Evolutionary conservation across 2,329 filamentous ascomycete species (phyloP), one percentile per base, ranked within the genome.

Genomic region (Macroventuria anomochaeta): DNA sequence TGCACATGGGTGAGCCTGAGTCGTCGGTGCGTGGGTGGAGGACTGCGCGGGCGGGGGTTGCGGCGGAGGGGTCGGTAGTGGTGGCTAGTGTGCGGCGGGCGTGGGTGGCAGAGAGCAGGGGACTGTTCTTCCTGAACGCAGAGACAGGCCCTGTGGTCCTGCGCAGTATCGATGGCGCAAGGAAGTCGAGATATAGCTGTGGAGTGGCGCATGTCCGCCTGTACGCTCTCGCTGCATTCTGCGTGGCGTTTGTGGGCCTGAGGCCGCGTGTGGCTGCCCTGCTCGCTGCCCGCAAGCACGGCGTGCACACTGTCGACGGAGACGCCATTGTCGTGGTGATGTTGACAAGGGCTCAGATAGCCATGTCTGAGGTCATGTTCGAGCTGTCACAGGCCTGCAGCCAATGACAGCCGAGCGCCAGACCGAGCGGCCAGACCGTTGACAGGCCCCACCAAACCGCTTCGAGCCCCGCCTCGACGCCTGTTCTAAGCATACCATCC

Each of bases 11-110:
- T n/a, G 91, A 88, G 21, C 93, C 93, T 49, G 93, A 86, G 26
- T 96, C 90, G 71, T 95, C 90, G 50, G 82, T 83, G 62, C 88
- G 86, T 0, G 91, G 90, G 71, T 97, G 96, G 13, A 80, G 75
- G 49, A 82, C 79, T 32, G 65, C 59, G 39, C 58, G 68, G 6
- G 71, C 67, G 39, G 63, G 69, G 33, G 61, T 67, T 21, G 65
- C 58, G 43, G 56, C 49, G n/a, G 64, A 61, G 28, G 59, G 57
- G 29, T 65, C 57, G 40, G 62, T 34, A 12, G 59, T 49, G 39
- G 69, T 69, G 42, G 67, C 64, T 43, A 67, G 13, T 76, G 77
- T 43, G 75, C 77, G 37, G 57, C 63, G 34, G 69, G 70, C 20
- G 25, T 34, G 33, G 7, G 32, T 15, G 2, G 23, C 5, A 3